These are phyloP conservation scores for Solanum sejunctum DNA, from an alignment of 257 asterid genomes.

Conservation along the genomic window DNA sequence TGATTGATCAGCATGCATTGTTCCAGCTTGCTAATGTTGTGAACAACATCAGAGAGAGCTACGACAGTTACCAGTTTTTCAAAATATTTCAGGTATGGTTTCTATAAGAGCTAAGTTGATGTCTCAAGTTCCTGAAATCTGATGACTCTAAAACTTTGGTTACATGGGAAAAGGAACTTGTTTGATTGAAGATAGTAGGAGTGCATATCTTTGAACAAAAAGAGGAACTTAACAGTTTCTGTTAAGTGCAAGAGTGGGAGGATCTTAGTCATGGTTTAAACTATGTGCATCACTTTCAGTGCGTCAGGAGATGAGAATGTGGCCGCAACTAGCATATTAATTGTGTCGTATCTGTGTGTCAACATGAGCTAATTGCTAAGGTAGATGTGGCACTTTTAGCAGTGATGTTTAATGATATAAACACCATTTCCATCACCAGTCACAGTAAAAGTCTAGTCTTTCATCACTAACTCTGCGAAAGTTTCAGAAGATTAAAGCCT, in stretches of 20 bases:
- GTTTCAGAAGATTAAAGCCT: neutral
- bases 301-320: neutral
- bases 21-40: slow-evolving; percentile 77
- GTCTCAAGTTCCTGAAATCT: neutral
- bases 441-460: neutral
- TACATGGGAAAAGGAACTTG: neutral
- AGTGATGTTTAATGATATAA: neutral
- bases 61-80: slow-evolving; percentile 82
- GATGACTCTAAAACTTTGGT: neutral
- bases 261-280: neutral
- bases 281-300: neutral
- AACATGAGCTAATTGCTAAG: neutral
- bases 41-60: slow-evolving; percentile 73
- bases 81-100: slow-evolving; percentile 77
- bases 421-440: neutral
- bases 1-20: slow-evolving; percentile 77
- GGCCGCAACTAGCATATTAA: neutral
- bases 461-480: neutral
- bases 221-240: neutral
- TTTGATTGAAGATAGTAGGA: neutral
- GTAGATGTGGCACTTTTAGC: neutral
- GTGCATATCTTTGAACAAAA: neutral
- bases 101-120: neutral
- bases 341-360: neutral
- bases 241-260: neutral